Conservation (phyloP, 169 alveolate genomes). For the Fabrea salina region DNA sequence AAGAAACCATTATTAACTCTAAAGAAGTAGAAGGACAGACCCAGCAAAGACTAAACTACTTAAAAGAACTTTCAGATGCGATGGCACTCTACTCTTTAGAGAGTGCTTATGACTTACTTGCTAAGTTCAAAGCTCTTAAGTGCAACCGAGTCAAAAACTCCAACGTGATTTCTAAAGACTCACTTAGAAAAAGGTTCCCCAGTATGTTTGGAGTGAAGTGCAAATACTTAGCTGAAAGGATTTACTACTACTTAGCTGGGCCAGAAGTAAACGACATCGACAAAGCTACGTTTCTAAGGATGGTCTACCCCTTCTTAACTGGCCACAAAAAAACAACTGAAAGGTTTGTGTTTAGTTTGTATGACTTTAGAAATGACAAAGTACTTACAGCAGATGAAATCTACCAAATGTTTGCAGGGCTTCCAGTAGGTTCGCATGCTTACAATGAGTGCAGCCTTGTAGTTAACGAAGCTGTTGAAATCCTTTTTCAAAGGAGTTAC, state of each 20-base stretch:
- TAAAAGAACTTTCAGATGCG: conserved; percentile 9
- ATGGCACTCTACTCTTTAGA: not conserved
- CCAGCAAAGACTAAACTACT: not conserved
- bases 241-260: conserved; percentile 15
- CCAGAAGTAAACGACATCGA: not conserved
- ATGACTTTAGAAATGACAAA: conserved; percentile 2
- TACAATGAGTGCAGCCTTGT: not conserved
- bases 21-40: not conserved
- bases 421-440: not conserved
- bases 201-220: conserved; percentile 24
- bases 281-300: conserved; percentile 12
- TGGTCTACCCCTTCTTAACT: not conserved
- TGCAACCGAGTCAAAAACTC: not conserved
- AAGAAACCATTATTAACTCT: not conserved
- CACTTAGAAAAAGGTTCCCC: not conserved
- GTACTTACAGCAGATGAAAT: conserved; percentile 16
- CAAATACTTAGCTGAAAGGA: not conserved
- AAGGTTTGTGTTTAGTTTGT: not conserved
- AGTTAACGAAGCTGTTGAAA: conserved; percentile 11
- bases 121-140: not conserved
- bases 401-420: not conserved
- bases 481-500: not conserved
- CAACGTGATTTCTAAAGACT: not conserved
- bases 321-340: not conserved
- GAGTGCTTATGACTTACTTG: not conserved